phyloP scores from a whole-genome alignment of 192 early-diverging fungal genomes.

The Backusella psychrophila region DNA sequence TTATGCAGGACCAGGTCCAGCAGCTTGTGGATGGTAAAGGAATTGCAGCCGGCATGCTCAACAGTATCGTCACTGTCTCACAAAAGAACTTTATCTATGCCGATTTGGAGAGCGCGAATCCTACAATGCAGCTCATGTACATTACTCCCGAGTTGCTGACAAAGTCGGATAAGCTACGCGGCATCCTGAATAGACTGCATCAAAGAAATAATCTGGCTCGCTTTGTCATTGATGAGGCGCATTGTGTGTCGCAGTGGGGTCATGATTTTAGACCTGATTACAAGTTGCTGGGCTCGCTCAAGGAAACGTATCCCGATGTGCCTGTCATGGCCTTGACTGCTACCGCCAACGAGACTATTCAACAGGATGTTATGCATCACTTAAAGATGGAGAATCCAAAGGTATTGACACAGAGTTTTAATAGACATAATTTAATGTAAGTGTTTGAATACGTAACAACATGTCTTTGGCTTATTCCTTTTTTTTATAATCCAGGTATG shows the following conservation, averaged over 20 bases:
- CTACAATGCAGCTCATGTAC: slow-evolving; percentile 70
- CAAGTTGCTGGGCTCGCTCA: slow-evolving; percentile 61
- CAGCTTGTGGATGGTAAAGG: slow-evolving; percentile 61
- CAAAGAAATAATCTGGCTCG: slow-evolving; percentile 64
- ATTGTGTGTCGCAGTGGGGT: slow-evolving; percentile 96
- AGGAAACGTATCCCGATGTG: slow-evolving; percentile 66
- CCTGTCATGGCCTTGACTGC: slow-evolving; percentile 96
- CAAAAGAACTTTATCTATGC: slow-evolving; percentile 53
- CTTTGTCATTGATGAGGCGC: slow-evolving; percentile 97
- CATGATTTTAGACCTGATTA: slow-evolving; percentile 88
- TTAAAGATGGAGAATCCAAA: slow-evolving; percentile 70
- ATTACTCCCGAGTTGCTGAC: slow-evolving; percentile 87
- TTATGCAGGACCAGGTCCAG: slow-evolving; percentile 93
- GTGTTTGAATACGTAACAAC: not conserved
- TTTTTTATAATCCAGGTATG: slow-evolving; percentile 50
- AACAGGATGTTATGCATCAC: slow-evolving; percentile 74
- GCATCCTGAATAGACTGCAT: slow-evolving; percentile 56
- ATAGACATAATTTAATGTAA: slow-evolving; percentile 74
- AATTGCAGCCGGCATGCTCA: slow-evolving; percentile 65
- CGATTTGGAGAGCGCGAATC: slow-evolving; percentile 49
- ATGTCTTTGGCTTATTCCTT: not conserved
- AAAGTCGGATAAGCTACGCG: slow-evolving; percentile 58
- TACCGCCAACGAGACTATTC: slow-evolving; percentile 89
- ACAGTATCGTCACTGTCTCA: slow-evolving; percentile 54
- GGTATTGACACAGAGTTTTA: slow-evolving; percentile 84